Conservation (phyloP, 2,329 filamentous ascomycete species). For the Ilyonectria destructans region DNA sequence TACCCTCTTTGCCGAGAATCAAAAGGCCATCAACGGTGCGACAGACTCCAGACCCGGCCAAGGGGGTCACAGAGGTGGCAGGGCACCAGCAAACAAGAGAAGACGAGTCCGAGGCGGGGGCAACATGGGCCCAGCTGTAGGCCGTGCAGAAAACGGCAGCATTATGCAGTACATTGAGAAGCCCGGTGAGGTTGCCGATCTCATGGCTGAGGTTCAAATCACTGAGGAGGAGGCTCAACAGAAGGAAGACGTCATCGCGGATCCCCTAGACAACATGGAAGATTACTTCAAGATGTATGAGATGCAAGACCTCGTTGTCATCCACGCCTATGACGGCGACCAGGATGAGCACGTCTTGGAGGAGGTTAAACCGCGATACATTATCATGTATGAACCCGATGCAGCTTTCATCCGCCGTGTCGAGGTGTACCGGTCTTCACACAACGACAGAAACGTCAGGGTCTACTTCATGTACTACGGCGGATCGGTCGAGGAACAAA, state of each 20-base stretch:
- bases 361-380: constrained; percentile 92
- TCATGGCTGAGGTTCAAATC: constrained; percentile 88
- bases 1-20: constrained; percentile 84
- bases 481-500: constrained; percentile 94
- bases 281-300: constrained; percentile 93
- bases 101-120: constrained; percentile 88
- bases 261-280: constrained; percentile 92
- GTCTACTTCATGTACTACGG: constrained; percentile 99
- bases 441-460: constrained; percentile 88
- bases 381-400: constrained; percentile 99
- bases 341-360: constrained; percentile 97
- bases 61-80: constrained; percentile 69
- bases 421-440: constrained; percentile 96
- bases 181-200: constrained; percentile 83
- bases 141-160: constrained; percentile 81
- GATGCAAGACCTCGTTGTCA: constrained; percentile 88
- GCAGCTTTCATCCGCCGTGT: constrained; percentile 94
- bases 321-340: constrained; percentile 96
- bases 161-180: constrained; percentile 87
- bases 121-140: constrained; percentile 68
- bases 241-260: constrained; percentile 81
- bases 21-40: constrained; percentile 80
- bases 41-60: constrained; percentile 69
- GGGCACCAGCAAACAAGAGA: constrained; percentile 86
- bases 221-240: constrained; percentile 83